phyloP scores from a whole-genome alignment of 2,329 filamentous ascomycete species.

The Thelonectria discophora region DNA sequence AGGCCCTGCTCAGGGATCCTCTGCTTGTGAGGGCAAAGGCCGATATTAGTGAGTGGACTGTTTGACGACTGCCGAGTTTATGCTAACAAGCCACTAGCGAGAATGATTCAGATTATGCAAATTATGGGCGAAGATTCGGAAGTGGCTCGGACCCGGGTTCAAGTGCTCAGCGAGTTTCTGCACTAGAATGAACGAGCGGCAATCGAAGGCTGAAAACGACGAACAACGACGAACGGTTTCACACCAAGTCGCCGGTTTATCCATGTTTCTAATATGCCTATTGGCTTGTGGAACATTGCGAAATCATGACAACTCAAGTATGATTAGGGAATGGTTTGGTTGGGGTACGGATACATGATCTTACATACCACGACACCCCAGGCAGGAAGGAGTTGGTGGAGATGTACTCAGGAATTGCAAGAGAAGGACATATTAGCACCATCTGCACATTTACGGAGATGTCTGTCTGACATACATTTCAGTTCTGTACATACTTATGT shows the following conservation, averaged over 20 bases:
- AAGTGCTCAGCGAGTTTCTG: slow-evolving; percentile 65
- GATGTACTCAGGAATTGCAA: too few relatives aligned
- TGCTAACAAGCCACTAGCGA: slow-evolving; percentile 50
- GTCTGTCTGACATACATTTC: too few relatives aligned
- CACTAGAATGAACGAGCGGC: slow-evolving; percentile 12
- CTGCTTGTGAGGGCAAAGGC: slow-evolving; percentile 66
- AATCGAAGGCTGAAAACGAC: not conserved
- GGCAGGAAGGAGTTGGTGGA: too few relatives aligned
- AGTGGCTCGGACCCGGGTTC: slow-evolving; percentile 66
- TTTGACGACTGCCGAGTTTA: not conserved
- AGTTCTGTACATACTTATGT: too few relatives aligned
- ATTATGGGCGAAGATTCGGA: slow-evolving; percentile 67
- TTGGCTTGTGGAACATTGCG: too few relatives aligned
- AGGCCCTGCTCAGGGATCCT: slow-evolving; percentile 61
- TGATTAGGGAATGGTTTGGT: too few relatives aligned
- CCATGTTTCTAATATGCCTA: not conserved
- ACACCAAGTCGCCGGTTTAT: not conserved
- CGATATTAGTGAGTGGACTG: slow-evolving; percentile 64
- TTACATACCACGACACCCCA: too few relatives aligned
- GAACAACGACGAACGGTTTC: not conserved
- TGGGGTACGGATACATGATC: too few relatives aligned
- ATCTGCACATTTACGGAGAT: too few relatives aligned
- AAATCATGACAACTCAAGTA: too few relatives aligned
- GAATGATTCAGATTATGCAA: slow-evolving; percentile 72
- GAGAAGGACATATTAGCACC: too few relatives aligned